These are phyloP conservation scores for Pseudopyrenochaeta lycopersici DNA, from an alignment of 2,329 filamentous ascomycete genomes.

Conservation along the genomic window DNA sequence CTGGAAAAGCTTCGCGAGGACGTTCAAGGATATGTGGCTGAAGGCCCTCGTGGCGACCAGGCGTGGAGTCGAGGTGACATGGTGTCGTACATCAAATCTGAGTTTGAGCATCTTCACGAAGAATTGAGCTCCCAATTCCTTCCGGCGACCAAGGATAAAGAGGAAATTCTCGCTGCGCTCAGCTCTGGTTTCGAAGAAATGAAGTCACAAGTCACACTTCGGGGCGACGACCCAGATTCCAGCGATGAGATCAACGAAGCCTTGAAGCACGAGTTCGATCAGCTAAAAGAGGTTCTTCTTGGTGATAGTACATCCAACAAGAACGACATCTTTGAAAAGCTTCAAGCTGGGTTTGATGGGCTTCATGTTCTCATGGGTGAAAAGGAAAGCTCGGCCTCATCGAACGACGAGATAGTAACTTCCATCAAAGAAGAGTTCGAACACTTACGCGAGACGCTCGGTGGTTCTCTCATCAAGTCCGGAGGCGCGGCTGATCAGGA, in stretches of 20 bases:
- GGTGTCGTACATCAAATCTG: conserved; percentile 61
- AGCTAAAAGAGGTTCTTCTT: conserved; percentile 80
- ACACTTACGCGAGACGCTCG: conserved; percentile 66
- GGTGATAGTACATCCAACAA: conserved; percentile 64
- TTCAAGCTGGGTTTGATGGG: conserved; percentile 62
- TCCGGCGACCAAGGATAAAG: conserved; percentile 41
- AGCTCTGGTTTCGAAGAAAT: conserved; percentile 52
- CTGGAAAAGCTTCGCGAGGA: conserved; percentile 72
- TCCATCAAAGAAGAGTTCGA: conserved; percentile 69
- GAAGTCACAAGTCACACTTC: conserved; percentile 50
- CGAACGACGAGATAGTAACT: conserved; percentile 57
- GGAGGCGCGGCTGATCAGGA: conserved; percentile 63
- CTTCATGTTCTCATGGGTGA: conserved; percentile 56
- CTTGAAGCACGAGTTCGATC: conserved; percentile 83
- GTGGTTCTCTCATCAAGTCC: conserved; percentile 60
- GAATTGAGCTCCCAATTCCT: conserved; percentile 61
- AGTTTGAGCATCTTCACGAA: conserved; percentile 69
- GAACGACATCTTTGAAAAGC: conserved; percentile 69
- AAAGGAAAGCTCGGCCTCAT: conserved; percentile 28
- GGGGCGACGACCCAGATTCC: conserved; percentile 47
- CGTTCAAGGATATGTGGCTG: conserved; percentile 62
- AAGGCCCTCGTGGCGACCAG: conserved; percentile 54
- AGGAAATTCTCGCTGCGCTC: conserved; percentile 51
- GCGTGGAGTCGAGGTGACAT: conserved; percentile 55
- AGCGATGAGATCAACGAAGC: conserved; percentile 68